Evolutionary conservation across 257 asterid genomes (phyloP).

Genomic region (Penstemon barbatus): DNA sequence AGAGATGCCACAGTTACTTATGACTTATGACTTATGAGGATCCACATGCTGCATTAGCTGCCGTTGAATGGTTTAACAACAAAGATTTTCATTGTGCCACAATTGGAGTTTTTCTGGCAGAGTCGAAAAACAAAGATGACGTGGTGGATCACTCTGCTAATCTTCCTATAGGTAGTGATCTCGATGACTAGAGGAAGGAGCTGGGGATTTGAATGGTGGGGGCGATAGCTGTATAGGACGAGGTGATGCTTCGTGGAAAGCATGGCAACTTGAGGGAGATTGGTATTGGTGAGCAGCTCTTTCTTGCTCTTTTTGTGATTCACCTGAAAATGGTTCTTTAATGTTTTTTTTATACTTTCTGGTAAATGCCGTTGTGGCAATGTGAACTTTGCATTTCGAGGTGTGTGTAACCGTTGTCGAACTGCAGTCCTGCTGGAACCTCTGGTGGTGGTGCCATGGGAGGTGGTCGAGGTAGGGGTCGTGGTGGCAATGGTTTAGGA

Average conservation of each 20-base stretch:
- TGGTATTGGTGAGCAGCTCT: slow-evolving; percentile 99
- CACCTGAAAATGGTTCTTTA: slow-evolving; percentile 17
- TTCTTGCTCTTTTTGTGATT: slow-evolving; percentile 51
- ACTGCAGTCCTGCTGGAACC: slow-evolving; percentile 92
- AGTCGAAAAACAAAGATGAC: slow-evolving; percentile 84
- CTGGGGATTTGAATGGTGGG: slow-evolving; percentile 54
- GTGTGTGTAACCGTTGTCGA: slow-evolving; percentile 98
- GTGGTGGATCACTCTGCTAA: slow-evolving; percentile 40
- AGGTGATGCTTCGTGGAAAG: slow-evolving; percentile 72
- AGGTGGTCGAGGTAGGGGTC: slow-evolving; percentile 93
- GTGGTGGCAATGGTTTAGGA: slow-evolving; percentile 67
- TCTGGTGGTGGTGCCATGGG: slow-evolving; percentile 71
- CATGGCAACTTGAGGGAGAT: slow-evolving; percentile 99
- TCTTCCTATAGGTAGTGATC: slow-evolving; percentile 37
- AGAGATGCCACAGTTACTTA: slow-evolving; percentile 98
- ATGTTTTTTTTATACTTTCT: slow-evolving; percentile 34
- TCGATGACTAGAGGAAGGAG: slow-evolving; percentile 59
- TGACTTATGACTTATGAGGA: no score
- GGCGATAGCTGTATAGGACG: slow-evolving; percentile 89
- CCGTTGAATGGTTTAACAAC: slow-evolving; percentile 96
- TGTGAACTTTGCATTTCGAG: slow-evolving; percentile 98
- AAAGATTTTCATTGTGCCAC: slow-evolving; percentile 86
- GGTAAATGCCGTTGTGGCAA: slow-evolving; percentile 81
- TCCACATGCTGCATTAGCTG: slow-evolving; percentile 99
- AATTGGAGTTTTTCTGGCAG: slow-evolving; percentile 87